Base-by-base conservation (phyloP, 305 asterid genomes). In the Fraxinus ornus region DNA sequence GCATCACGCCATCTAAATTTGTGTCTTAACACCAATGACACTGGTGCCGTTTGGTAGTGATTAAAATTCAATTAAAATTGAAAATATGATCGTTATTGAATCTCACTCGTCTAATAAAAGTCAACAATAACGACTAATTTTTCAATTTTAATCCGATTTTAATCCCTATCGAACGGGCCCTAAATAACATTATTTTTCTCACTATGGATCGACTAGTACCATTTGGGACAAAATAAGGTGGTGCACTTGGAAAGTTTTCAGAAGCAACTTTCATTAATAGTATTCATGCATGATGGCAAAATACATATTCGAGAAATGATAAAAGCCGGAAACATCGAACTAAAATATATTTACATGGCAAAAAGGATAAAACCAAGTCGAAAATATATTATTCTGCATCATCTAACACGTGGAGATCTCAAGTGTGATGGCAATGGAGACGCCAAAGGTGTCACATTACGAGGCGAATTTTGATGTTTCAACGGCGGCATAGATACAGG, bases 351-450 rank as follows among this genome's bases (percentile, higher is more conserved):
- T 82, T 81, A 76, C 77, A 70, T 28, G 44, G 49, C 13, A 36
- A 70, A 49, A 15, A 15, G 60, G 5, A 19, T 39, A 77, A 47
- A 78, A 3, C 30, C 55, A 10, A 41, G 76, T 37, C 64, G 76
- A 26, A 76, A 66, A 60, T 32, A 82, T 36, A 37, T 41, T 75
- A n/a, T 47, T 28, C 76, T 36, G 66, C 82, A 79, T 95, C 90
- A 91, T 78, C 91, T 83, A 26, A 79, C 88, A 5, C 90, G 88
- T 0, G 92, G 87, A 4, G 93, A 77, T 86, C 89, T 91, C 49
- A 90, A 87, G 35, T 74, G 85, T 0, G 90, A 83, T n/a, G 92
- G 94, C 87, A 87, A 64, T 1, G 95, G 97, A 7, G 98, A 95
- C 3, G 90, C 95, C 86, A 81, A 79, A 0, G 93, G 91, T n/a